Evolutionary conservation across 192 early-diverging fungal species (phyloP).

Genomic region (Entomortierella lignicola): DNA sequence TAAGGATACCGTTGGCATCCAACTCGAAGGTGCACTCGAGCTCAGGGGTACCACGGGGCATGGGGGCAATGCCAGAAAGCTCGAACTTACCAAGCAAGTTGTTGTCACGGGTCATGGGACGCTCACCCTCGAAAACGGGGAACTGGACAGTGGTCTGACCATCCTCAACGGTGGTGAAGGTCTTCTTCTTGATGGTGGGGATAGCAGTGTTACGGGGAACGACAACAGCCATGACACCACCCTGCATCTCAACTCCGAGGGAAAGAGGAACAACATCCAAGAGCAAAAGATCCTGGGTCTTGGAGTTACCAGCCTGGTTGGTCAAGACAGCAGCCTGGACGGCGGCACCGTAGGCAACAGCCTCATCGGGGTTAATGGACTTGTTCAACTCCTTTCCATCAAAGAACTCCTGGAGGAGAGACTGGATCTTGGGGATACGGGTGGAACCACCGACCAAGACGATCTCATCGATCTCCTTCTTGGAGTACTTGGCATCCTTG

Average conservation of each 20-base stretch:
- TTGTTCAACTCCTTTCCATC: constrained; percentile 86
- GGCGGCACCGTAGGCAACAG: constrained; percentile 93
- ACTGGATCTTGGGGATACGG: constrained; percentile 93
- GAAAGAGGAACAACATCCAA: constrained; percentile 88
- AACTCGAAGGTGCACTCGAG: constrained; percentile 88
- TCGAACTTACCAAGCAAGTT: constrained; percentile 89
- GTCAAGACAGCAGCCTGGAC: constrained; percentile 90
- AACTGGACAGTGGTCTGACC: constrained; percentile 88
- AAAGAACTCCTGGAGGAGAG: constrained; percentile 82
- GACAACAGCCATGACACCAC: constrained; percentile 86
- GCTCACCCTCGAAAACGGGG: constrained; percentile 90
- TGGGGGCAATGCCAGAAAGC: constrained; percentile 82
- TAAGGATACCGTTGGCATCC: constrained; percentile 90
- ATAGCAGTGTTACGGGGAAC: constrained; percentile 88
- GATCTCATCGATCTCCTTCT: constrained; percentile 83
- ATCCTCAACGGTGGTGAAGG: constrained; percentile 87
- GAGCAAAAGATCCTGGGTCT: constrained; percentile 79
- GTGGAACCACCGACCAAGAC: constrained; percentile 92
- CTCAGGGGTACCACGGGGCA: constrained; percentile 84
- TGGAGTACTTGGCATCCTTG: constrained; percentile 86
- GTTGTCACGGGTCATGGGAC: constrained; percentile 91
- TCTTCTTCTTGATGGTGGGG: constrained; percentile 83
- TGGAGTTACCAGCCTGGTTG: constrained; percentile 68
- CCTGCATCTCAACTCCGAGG: constrained; percentile 88
- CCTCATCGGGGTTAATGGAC: constrained; percentile 98